phyloP scores from a whole-genome alignment of 306 rosid genomes.

The Castanopsis chinensis region DNA sequence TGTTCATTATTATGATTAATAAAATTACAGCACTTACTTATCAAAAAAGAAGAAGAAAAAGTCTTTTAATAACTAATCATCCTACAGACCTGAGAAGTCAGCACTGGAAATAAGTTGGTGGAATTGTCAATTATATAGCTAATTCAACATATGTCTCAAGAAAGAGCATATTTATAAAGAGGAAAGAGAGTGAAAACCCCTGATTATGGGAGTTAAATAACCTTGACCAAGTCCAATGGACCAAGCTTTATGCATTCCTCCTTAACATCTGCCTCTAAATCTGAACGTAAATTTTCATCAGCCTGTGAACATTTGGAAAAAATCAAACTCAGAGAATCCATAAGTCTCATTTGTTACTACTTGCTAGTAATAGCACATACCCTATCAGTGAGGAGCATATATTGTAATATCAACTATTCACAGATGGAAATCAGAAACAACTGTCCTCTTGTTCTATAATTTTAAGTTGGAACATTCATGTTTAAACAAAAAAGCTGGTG shows the following conservation, averaged over 20 bases:
- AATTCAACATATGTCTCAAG: not conserved
- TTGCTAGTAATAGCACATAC: not conserved
- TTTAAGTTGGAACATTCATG: not conserved
- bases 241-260: conserved; percentile 90
- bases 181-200: not conserved
- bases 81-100: not conserved
- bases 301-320: conserved; percentile 46
- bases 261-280: conserved; percentile 81
- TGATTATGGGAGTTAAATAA: conserved; percentile 22
- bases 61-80: not conserved
- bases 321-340: conserved; percentile 13
- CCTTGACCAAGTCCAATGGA: conserved; percentile 81
- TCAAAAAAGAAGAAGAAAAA: not conserved
- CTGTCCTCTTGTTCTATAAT: not conserved
- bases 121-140: not conserved
- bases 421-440: conserved; percentile 1
- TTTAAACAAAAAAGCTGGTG: not conserved
- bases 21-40: too few relatives aligned
- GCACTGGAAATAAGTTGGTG: not conserved
- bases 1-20: too few relatives aligned
- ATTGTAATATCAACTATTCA: conserved; percentile 4
- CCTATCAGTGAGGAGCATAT: not conserved
- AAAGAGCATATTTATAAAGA: not conserved
- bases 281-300: conserved; percentile 68
- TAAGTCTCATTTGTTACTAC: conserved; percentile 17